A percentile compares a stretch with the other conserved stretches of the same genome.
phyloP scores from a whole-genome alignment of 257 asterid species.

The Nemophila menziesii region DNA sequence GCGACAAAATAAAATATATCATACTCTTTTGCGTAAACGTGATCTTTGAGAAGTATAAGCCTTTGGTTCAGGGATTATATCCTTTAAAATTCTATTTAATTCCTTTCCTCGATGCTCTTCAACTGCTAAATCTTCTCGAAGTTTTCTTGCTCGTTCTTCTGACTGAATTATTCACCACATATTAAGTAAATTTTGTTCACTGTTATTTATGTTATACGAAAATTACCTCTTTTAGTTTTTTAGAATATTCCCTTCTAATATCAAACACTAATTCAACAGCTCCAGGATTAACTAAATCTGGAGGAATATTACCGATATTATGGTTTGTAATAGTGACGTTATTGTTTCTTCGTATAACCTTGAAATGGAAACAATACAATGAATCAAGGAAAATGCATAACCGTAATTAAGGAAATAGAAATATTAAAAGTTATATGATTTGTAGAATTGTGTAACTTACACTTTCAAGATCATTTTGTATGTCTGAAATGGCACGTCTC shows the following conservation, averaged over 20 bases:
- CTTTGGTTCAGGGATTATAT: constrained; percentile 48
- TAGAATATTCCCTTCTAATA: constrained; percentile 61
- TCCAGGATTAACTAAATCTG: constrained; percentile 36
- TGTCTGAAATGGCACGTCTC: constrained; percentile 33
- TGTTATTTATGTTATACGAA: not conserved
- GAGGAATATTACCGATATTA: constrained; percentile 29
- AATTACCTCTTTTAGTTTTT: constrained; percentile 61
- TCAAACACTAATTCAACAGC: constrained; percentile 44
- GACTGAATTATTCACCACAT: constrained; percentile 39
- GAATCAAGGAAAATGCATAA: not conserved
- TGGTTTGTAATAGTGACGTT: constrained; percentile 21
- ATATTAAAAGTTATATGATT: no score
- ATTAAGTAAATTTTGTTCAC: not conserved
- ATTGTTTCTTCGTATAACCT: constrained; percentile 49
- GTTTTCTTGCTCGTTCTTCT: constrained; percentile 78
- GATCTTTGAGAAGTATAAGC: constrained; percentile 35
- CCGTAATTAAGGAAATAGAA: not conserved
- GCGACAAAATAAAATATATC: constrained; percentile 13
- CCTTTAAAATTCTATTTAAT: constrained; percentile 63
- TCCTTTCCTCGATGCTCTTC: constrained; percentile 79
- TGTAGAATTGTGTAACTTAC: constrained; percentile 10
- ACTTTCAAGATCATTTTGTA: constrained; percentile 26
- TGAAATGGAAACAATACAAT: not conserved
- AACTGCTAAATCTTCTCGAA: constrained; percentile 64
- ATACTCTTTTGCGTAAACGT: constrained; percentile 62